phyloP scores from a whole-genome alignment of 2,329 filamentous ascomycete genomes.

The Verticillium tricorpus region DNA sequence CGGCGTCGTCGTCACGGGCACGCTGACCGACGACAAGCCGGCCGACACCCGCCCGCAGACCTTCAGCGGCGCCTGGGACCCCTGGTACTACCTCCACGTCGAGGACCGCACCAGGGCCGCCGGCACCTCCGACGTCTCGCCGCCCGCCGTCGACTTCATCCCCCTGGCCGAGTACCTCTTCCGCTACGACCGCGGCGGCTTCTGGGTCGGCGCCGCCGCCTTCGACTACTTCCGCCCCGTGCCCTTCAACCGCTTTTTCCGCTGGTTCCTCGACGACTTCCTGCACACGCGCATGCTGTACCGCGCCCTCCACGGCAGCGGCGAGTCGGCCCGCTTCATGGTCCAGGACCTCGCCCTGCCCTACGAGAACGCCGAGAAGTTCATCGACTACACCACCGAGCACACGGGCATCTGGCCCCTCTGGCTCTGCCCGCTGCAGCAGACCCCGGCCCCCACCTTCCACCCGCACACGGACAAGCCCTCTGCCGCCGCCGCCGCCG shows the following conservation, averaged over 20 bases:
- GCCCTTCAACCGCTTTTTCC: slow-evolving; percentile 61
- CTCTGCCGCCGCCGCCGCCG: slow-evolving; percentile 1
- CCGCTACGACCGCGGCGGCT: slow-evolving; percentile 70
- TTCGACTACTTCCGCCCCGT: slow-evolving; percentile 63
- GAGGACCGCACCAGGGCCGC: slow-evolving; percentile 34
- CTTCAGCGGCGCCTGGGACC: slow-evolving; percentile 56
- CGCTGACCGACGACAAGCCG: slow-evolving; percentile 50
- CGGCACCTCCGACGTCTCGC: slow-evolving; percentile 16
- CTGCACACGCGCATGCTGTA: slow-evolving; percentile 72
- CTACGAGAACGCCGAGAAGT: slow-evolving; percentile 45
- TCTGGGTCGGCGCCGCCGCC: slow-evolving; percentile 65
- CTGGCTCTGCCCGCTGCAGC: slow-evolving; percentile 54
- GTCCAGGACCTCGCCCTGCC: slow-evolving; percentile 64
- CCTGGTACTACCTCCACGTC: slow-evolving; percentile 75
- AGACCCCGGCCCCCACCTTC: slow-evolving; percentile 45
- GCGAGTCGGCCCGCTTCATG: slow-evolving; percentile 59
- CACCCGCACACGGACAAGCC: slow-evolving; percentile 45
- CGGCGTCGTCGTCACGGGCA: slow-evolving; percentile 64
- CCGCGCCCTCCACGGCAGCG: slow-evolving; percentile 64
- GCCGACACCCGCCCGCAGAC: slow-evolving; percentile 43
- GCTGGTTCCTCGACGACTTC: slow-evolving; percentile 69
- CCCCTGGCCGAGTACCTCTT: slow-evolving; percentile 71
- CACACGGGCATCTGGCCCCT: slow-evolving; percentile 54
- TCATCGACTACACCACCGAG: slow-evolving; percentile 50
- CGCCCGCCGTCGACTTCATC: slow-evolving; percentile 46